These are phyloP conservation scores for Cenococcum geophilum DNA, from an alignment of 495 filamentous ascomycete species.

Conservation along the genomic window DNA sequence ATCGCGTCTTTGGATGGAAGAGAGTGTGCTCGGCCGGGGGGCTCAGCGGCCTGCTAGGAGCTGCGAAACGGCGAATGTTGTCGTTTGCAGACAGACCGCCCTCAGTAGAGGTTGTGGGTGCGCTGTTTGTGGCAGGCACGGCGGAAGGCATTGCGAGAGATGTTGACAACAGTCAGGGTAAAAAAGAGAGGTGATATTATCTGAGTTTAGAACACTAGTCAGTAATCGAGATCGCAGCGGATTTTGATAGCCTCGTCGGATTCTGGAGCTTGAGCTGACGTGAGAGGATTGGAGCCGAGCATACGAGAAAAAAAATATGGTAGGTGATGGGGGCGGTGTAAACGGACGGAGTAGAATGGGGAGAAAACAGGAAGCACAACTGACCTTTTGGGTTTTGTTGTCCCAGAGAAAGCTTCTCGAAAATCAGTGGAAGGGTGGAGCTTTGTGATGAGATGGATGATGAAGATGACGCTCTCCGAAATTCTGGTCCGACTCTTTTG, in stretches of 20 bases:
- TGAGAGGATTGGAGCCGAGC: constrained; percentile 13
- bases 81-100: constrained; percentile 72
- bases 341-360: neutral
- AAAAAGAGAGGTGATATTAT: constrained; percentile 1
- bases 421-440: neutral
- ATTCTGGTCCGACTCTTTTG: constrained; percentile 10
- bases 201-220: constrained; percentile 3
- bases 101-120: neutral
- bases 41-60: constrained; percentile 86
- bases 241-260: constrained; percentile 2
- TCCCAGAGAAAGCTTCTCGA: constrained; percentile 1
- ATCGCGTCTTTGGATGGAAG: constrained; percentile 99
- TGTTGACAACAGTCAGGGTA: constrained; percentile 40
- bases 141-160: constrained; percentile 39
- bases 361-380: neutral
- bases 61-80: constrained; percentile 93
- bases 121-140: constrained; percentile 38
- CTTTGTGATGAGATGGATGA: constrained; percentile 13
- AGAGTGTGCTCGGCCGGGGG: constrained; percentile 76
- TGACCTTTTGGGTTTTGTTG: constrained; percentile 10
- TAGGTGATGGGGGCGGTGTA: neutral
- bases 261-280: constrained; percentile 17
- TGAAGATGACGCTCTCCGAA: constrained; percentile 20
- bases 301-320: neutral
- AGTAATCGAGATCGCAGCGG: neutral